Evolutionary conservation across 192 early-diverging fungal genomes (phyloP), one percentile per base, ranked within the genome.

Genomic region (Coemansia sp.): DNA sequence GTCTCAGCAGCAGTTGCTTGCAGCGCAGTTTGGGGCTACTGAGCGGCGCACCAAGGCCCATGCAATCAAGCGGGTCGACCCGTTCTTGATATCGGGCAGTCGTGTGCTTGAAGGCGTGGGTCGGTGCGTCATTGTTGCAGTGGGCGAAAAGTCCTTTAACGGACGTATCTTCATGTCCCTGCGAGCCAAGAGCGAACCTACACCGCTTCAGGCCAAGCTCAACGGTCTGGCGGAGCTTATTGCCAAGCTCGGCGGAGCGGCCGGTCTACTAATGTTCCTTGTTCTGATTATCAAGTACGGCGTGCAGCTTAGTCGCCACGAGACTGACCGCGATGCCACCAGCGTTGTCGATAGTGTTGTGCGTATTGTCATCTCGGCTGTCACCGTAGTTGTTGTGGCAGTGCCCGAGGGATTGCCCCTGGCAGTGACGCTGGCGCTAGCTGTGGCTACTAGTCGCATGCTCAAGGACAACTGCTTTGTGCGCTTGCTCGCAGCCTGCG

Each of bases 371-470:
- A 96, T 98, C 74, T 87, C 92, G 4, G 91, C 93, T 16, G 88
- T 99, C 26, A 97, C 97, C 28, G 81, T 99, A 6, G 85, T 99
- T 13, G 97, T 99, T 16, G 96, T 99, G 9, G 97, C 97, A 25
- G 93, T 99, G 1, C 97, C 97, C 38, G 97, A 99, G 75, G 97
- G 97, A 28, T 87, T 99, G 23, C 97, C 97, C 8, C 77, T 99
- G 42, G 97, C 97, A 12, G 97, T 99, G 28, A 98, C 96, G 2
- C 77, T 99, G 53, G 90, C 97, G 2, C 84, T 99, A 45, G 95
- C 95, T 1, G 92, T 93, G 76, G 95, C 95, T 4, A 98, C 97
- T 13, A 88, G 89, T 36, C 82, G 90, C 13, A 99, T 99, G 97
- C 73, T 98, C 53, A 93, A 94, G 58, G 96, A 99, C 77, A 95